These are phyloP conservation scores for Phytophthora pseudosyringae DNA, from an alignment of 352 stramenopile genomes.

Conservation along the genomic window DNA sequence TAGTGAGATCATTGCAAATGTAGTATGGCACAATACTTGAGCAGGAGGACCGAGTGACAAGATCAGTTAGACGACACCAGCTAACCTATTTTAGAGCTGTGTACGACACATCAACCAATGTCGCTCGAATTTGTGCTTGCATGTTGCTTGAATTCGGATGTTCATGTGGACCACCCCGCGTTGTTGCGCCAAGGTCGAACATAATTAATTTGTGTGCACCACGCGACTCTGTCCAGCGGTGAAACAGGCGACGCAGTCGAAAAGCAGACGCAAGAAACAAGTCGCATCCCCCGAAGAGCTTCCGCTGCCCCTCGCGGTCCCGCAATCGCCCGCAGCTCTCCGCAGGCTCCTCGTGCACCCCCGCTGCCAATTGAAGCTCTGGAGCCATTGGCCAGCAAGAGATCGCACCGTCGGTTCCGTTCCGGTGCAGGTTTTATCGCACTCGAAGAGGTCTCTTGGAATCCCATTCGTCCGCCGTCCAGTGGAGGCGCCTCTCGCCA, in stretches of 20 bases:
- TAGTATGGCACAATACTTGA: too few species aligned
- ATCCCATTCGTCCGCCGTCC: slow-evolving; percentile 20
- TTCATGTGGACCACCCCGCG: too few species aligned
- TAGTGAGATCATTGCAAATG: too few species aligned
- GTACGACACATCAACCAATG: background rate
- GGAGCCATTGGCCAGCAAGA: slow-evolving; percentile 19
- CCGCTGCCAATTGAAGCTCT: slow-evolving; percentile 23
- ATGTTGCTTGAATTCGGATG: too few species aligned
- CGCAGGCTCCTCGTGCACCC: slow-evolving; percentile 5
- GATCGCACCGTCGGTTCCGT: slow-evolving; percentile 18
- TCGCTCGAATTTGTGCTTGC: background rate
- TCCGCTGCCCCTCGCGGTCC: slow-evolving; percentile 4
- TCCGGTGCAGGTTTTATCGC: slow-evolving; percentile 19
- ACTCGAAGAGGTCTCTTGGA: slow-evolving; percentile 11
- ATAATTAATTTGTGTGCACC: slow-evolving; percentile 2
- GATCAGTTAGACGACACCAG: too few species aligned
- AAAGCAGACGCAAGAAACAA: slow-evolving; percentile 39
- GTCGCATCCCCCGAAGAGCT: slow-evolving; percentile 25
- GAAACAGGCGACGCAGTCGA: slow-evolving; percentile 37
- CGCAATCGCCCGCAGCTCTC: slow-evolving; percentile 10
- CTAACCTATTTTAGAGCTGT: too few species aligned
- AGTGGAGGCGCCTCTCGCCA: slow-evolving; percentile 3
- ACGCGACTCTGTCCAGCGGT: slow-evolving; percentile 25
- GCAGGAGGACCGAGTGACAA: too few species aligned
- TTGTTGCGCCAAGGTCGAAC: background rate